Conservation (phyloP, 495 filamentous ascomycete genomes). For the Hypoxylon lienhwacheense region DNA sequence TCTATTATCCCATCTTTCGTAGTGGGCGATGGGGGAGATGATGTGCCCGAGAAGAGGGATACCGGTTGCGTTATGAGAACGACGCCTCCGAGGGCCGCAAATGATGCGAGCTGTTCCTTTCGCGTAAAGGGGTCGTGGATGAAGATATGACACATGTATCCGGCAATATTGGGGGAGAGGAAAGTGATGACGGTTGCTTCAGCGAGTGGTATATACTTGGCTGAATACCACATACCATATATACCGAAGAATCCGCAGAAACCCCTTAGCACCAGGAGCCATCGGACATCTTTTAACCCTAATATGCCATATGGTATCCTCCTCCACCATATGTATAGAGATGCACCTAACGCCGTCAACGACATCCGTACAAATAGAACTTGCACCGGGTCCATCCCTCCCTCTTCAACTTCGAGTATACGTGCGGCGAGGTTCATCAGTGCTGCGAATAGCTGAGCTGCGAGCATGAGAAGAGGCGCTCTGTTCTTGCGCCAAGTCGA, state of each 20-base stretch:
- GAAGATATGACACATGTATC: constrained; percentile 78
- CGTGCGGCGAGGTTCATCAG: constrained; percentile 87
- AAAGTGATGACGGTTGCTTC: constrained; percentile 95
- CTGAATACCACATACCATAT: constrained; percentile 60
- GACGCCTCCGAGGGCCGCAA: constrained; percentile 79
- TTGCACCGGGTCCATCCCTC: constrained; percentile 80
- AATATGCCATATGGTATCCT: constrained; percentile 69
- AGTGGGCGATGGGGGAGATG: constrained; percentile 2
- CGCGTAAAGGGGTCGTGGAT: constrained; percentile 76
- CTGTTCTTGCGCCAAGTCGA: constrained; percentile 60
- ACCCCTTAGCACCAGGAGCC: constrained; percentile 69
- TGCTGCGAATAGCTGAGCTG: constrained; percentile 81
- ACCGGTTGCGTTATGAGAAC: constrained; percentile 80
- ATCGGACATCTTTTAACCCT: constrained; percentile 65
- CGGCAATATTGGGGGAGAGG: constrained; percentile 77
- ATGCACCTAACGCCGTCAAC: constrained; percentile 68
- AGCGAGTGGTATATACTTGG: constrained; percentile 83
- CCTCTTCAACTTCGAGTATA: constrained; percentile 70
- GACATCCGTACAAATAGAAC: constrained; percentile 85
- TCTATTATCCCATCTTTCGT: constrained; percentile 29
- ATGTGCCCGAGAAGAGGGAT: constrained; percentile 52
- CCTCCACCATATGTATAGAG: constrained; percentile 74
- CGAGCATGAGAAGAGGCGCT: constrained; percentile 70
- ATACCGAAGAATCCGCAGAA: constrained; percentile 84
- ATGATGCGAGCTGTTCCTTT: constrained; percentile 71